Conservation (phyloP, 768 basidiomycete species). For the Leccinum disarticulatum region DNA sequence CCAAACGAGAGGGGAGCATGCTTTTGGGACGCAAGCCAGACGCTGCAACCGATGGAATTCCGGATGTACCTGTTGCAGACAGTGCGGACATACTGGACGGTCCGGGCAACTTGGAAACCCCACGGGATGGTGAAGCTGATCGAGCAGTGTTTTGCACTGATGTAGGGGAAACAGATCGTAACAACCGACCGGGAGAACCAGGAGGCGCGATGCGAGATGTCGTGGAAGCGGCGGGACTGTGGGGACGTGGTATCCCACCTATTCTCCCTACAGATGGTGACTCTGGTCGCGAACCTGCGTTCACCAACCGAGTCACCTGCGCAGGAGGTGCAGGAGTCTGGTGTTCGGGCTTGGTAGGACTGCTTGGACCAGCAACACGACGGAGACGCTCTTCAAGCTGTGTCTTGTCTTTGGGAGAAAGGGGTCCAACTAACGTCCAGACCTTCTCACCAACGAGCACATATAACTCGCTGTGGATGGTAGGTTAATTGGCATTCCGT, state of each 20-base stretch:
- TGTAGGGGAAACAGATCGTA: slow-evolving; percentile 39
- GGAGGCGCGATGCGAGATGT: slow-evolving; percentile 45
- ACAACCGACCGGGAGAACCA: slow-evolving; percentile 38
- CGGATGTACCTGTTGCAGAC: slow-evolving; percentile 15
- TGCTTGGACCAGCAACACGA: slow-evolving; percentile 69
- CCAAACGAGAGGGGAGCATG: slow-evolving; percentile 73
- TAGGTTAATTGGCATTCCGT: slow-evolving; percentile 8
- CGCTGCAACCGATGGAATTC: slow-evolving; percentile 36
- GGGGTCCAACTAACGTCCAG: slow-evolving; percentile 71
- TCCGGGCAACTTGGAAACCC: slow-evolving; percentile 43
- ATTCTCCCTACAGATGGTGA: slow-evolving; percentile 45
- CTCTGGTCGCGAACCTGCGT: slow-evolving; percentile 45
- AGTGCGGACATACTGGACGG: slow-evolving; percentile 15
- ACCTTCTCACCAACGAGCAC: slow-evolving; percentile 81
- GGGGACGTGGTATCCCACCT: slow-evolving; percentile 47
- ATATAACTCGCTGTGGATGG: slow-evolving; percentile 67
- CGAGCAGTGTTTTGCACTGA: slow-evolving; percentile 40
- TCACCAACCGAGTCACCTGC: slow-evolving; percentile 55
- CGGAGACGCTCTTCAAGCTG: slow-evolving; percentile 89
- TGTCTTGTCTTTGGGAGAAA: slow-evolving; percentile 86
- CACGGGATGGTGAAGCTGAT: slow-evolving; percentile 49
- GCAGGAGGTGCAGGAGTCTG: slow-evolving; percentile 44
- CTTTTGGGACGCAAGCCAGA: slow-evolving; percentile 58
- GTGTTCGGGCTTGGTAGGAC: slow-evolving; percentile 39
- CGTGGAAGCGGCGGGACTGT: slow-evolving; percentile 44